Conservation (phyloP, 2,329 filamentous ascomycete genomes). For the Xylaria sp. region DNA sequence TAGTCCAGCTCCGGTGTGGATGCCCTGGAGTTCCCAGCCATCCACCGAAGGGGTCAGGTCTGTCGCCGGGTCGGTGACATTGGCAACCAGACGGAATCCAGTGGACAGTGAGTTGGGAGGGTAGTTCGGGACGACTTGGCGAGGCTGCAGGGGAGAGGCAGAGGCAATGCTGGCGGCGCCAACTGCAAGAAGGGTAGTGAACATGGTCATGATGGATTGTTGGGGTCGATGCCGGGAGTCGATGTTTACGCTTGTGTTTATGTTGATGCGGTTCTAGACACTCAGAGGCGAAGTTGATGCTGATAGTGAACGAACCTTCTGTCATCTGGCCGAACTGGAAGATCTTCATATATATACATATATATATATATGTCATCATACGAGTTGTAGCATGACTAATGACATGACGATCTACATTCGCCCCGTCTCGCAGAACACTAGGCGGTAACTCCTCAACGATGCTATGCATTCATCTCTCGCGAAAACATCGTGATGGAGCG, state of each 20-base stretch:
- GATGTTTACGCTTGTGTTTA: background rate
- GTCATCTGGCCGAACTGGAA: background rate
- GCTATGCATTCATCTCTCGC: background rate
- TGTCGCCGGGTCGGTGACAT: slow-evolving; percentile 54
- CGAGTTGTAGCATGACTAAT: background rate
- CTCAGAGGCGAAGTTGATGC: background rate
- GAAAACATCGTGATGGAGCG: slow-evolving; percentile 11
- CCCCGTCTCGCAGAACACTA: background rate
- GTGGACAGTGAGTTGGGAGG: slow-evolving; percentile 40
- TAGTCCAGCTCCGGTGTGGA: slow-evolving; percentile 57
- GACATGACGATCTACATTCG: slow-evolving; percentile 19
- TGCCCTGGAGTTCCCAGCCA: slow-evolving; percentile 52
- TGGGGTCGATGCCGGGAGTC: background rate
- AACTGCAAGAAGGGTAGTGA: slow-evolving; percentile 24
- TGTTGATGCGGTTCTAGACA: background rate
- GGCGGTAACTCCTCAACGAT: background rate
- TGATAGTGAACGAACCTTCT: background rate
- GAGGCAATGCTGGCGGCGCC: slow-evolving; percentile 26
- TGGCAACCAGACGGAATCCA: slow-evolving; percentile 57
- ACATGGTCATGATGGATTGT: slow-evolving; percentile 22
- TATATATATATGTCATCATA: background rate
- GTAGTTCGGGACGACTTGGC: slow-evolving; percentile 36
- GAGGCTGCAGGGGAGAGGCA: slow-evolving; percentile 26
- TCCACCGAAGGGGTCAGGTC: slow-evolving; percentile 57
- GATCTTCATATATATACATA: slow-evolving; percentile 17